phyloP scores from a whole-genome alignment of 1,284 basidiomycete genomes.

The Fomitiporia mediterranea region DNA sequence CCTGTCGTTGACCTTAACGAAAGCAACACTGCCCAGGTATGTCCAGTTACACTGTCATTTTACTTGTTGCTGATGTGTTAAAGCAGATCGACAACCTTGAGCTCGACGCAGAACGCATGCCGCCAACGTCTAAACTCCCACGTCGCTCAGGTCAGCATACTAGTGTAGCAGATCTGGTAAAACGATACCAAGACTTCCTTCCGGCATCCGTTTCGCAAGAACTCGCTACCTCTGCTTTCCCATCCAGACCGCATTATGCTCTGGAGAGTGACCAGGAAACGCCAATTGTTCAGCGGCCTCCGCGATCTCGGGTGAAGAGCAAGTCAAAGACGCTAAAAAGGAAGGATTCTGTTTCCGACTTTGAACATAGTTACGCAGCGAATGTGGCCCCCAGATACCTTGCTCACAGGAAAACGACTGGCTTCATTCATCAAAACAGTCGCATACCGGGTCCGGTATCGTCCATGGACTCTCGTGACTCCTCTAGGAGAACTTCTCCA shows the following conservation, averaged over 20 bases:
- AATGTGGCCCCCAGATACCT: constrained; percentile 74
- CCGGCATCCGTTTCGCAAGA: constrained; percentile 69
- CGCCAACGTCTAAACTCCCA: constrained; percentile 62
- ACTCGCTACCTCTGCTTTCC: constrained; percentile 60
- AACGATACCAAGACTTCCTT: constrained; percentile 74
- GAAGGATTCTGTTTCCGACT: constrained; percentile 74
- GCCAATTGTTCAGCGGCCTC: constrained; percentile 34
- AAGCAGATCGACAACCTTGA: constrained; percentile 1
- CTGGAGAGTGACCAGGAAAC: constrained; percentile 66
- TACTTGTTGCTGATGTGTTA: constrained; percentile 12
- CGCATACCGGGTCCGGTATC: constrained; percentile 50
- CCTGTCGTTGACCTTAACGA: constrained; percentile 22
- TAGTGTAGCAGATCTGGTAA: constrained; percentile 82
- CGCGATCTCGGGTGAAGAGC: constrained; percentile 45
- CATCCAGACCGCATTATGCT: constrained; percentile 47
- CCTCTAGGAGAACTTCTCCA: constrained; percentile 65
- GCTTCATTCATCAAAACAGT: constrained; percentile 29
- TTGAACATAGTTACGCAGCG: constrained; percentile 85
- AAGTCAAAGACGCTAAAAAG: constrained; percentile 37
- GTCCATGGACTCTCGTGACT: constrained; percentile 49
- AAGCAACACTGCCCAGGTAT: constrained; percentile 25
- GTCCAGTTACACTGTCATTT: constrained; percentile 7
- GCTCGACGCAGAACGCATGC: constrained; percentile 21
- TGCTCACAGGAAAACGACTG: constrained; percentile 44
- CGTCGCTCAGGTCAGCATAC: constrained; percentile 53